Evolutionary conservation across 345 rosid species (phyloP).

Genomic region (Nephelium lappaceum): DNA sequence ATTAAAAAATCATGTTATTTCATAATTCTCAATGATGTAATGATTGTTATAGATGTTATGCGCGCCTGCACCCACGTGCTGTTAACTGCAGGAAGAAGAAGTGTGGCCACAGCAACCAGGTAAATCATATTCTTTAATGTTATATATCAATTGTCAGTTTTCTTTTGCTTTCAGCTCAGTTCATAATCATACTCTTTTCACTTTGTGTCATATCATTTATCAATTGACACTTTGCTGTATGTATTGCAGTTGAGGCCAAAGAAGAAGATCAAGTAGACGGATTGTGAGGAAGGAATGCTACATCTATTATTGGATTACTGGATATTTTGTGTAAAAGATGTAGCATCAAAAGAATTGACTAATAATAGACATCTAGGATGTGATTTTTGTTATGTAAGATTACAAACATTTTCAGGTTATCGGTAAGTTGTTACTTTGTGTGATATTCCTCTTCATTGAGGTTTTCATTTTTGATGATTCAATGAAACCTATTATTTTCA

Average conservation of each 20-base stretch:
- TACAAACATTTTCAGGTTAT: background rate
- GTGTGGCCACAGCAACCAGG: constrained; percentile 99
- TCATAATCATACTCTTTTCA: background rate
- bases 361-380: constrained; percentile 4
- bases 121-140: constrained; percentile 6
- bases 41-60: constrained; percentile 65
- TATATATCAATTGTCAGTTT: background rate
- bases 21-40: background rate
- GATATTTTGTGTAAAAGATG: background rate
- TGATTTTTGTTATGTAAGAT: background rate
- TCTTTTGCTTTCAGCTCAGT: background rate
- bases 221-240: background rate
- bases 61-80: constrained; percentile 95
- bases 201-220: background rate
- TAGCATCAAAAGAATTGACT: background rate
- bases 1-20: background rate
- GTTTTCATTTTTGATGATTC: background rate
- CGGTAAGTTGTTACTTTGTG: background rate
- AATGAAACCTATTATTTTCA: background rate
- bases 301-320: background rate
- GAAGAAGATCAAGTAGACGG: constrained; percentile 70
- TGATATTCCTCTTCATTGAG: background rate
- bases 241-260: constrained; percentile 81
- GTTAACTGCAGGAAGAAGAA: constrained; percentile 99
- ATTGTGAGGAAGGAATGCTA: background rate